Evolutionary conservation across 2,329 filamentous ascomycete species (phyloP).

Genomic region (Aspergillus thermomutatus): DNA sequence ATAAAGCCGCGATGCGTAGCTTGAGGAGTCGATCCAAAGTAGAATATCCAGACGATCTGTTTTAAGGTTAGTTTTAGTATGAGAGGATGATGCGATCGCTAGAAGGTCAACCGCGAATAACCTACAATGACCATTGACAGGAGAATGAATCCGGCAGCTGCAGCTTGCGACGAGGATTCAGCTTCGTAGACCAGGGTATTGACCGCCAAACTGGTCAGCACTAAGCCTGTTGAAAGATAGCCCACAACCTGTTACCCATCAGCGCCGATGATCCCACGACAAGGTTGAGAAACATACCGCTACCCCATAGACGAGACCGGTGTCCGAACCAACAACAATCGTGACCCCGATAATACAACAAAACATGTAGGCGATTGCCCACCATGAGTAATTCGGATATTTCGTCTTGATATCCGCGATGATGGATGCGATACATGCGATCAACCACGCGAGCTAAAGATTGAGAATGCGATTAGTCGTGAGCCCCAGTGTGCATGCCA

Average conservation of each 20-base stretch:
- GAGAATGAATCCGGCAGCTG: slow-evolving; percentile 88
- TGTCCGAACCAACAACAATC: slow-evolving; percentile 78
- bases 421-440: slow-evolving; percentile 83
- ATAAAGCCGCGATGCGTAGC: slow-evolving; percentile 85
- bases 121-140: slow-evolving; percentile 88
- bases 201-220: slow-evolving; percentile 80
- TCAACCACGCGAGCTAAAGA: slow-evolving; percentile 84
- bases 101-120: slow-evolving; percentile 12
- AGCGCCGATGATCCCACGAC: slow-evolving; percentile 13
- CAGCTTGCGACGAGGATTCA: slow-evolving; percentile 70
- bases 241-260: slow-evolving; percentile 64
- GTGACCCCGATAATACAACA: slow-evolving; percentile 77
- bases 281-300: slow-evolving; percentile 52
- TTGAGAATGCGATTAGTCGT: slow-evolving; percentile 5
- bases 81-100: neutral
- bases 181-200: slow-evolving; percentile 80
- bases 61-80: slow-evolving; percentile 5
- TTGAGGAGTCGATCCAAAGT: slow-evolving; percentile 90
- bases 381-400: slow-evolving; percentile 91
- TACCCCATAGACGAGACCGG: slow-evolving; percentile 83
- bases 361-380: slow-evolving; percentile 80
- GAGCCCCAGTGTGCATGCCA: slow-evolving; percentile 1
- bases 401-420: slow-evolving; percentile 58
- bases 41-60: slow-evolving; percentile 98
- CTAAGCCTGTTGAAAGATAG: slow-evolving; percentile 77